Percentiles rank a stretch among this genome's conserved stretches.
Evolutionary conservation across 106 monocot genomes (phyloP).

Genomic region (Chionographis japonica): DNA sequence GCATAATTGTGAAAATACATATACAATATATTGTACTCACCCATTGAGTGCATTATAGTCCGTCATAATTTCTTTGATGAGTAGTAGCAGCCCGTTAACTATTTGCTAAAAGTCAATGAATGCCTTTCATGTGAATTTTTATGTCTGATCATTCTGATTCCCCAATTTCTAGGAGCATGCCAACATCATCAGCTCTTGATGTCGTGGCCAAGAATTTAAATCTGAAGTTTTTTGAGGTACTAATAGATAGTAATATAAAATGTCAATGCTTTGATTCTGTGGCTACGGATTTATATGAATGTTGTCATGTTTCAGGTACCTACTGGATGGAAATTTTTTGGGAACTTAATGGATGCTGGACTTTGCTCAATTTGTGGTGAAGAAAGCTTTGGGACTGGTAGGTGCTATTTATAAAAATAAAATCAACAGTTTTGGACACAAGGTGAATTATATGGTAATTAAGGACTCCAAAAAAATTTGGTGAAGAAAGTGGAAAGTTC

Average conservation of each 20-base stretch:
- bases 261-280: neutral
- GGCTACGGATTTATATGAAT: neutral
- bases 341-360: conserved; percentile 99
- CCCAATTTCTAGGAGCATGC: conserved; percentile 63
- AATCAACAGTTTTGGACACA: too few relatives aligned
- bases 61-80: too few relatives aligned
- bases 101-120: neutral
- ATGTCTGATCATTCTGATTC: neutral
- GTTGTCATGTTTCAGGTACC: conserved; percentile 54
- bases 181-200: conserved; percentile 78
- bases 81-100: too few relatives aligned
- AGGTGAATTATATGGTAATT: too few relatives aligned
- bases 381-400: conserved; percentile 99
- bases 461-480: too few relatives aligned
- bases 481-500: too few relatives aligned
- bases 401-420: neutral
- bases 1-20: too few relatives aligned
- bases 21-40: too few relatives aligned
- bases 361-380: conserved; percentile 97
- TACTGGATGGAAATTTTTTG: conserved; percentile 99
- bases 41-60: too few relatives aligned
- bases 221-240: conserved; percentile 71
- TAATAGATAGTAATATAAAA: neutral
- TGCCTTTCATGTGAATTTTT: neutral
- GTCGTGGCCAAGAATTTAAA: conserved; percentile 68